Evolutionary conservation across 768 basidiomycete species (phyloP), one percentile per base, ranked within the genome.

Genomic region (Mycena leptocephala): DNA sequence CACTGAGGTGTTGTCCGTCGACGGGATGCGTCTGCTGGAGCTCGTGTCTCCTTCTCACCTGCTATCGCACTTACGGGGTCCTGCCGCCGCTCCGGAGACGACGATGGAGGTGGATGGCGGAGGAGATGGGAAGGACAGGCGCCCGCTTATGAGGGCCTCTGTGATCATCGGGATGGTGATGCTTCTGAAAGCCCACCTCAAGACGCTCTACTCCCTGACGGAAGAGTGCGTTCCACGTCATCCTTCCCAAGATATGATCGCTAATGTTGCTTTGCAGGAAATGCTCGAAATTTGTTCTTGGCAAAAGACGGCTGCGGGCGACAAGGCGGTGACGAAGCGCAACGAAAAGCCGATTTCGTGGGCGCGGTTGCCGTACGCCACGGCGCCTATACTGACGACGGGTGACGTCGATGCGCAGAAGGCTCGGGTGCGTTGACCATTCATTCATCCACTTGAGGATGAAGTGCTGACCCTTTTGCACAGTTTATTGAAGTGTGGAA

Each of bases 261-360:
- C 76, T 53, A 78, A 69, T 35, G 39, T 68, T 56, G 4, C 10
- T 1, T 16, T 61, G 24, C 28, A 98, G 97, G 55, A 99, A 98
- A 95, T 97, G 97, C 78, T 88, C 90, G 58, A 99, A 97, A 84
- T 98, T 95, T 81, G 90, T 93, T 5, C 84, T 93, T 6, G 95
- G 95, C 24, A 99, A 99, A 99, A 99, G 86, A 96, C 93, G 68
- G 92, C 95, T 0, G 83, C 94, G 3, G 97, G 97, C 1, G 98
- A 99, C 83, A 95, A 93, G 81, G 90, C 95, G 18, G 95, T 93
- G 6, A 83, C 87, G 2, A 92, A 91, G 79, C 91, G 92, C 32
- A 87, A 93, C 78, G 91, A 93, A 2, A 85, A 87, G 48, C 90
- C 90, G 8, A 90, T 96, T 46, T 88, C 90, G 33, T 96, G 96